Conservation (phyloP, 768 basidiomycete genomes). For the Lactifluus volemus region DNA sequence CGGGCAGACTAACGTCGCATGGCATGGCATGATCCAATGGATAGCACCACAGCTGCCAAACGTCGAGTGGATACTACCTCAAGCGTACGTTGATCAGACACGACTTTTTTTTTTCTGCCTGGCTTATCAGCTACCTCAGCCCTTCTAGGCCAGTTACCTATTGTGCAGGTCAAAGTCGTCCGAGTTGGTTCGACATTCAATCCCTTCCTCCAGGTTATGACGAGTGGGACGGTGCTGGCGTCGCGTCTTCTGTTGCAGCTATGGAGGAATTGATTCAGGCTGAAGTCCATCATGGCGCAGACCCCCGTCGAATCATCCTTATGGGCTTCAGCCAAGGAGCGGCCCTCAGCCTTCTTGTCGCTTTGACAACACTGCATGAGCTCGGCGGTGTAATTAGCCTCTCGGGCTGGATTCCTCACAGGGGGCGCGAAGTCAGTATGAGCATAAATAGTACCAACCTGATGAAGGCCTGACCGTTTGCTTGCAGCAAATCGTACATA, state of each 20-base stretch:
- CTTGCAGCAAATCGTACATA: slow-evolving; percentile 27
- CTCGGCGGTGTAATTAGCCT: slow-evolving; percentile 37
- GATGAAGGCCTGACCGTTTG: not conserved
- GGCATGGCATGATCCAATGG: slow-evolving; percentile 29
- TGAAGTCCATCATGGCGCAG: slow-evolving; percentile 31
- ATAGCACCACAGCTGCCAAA: slow-evolving; percentile 31
- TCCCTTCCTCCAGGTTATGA: slow-evolving; percentile 29
- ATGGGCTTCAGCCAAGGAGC: slow-evolving; percentile 39
- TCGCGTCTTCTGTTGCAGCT: slow-evolving; percentile 28
- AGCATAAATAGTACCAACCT: not conserved
- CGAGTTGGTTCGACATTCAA: slow-evolving; percentile 38
- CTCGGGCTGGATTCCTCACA: slow-evolving; percentile 38
- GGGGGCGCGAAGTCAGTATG: slow-evolving; percentile 28
- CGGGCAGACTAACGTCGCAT: slow-evolving; percentile 32
- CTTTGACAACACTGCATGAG: slow-evolving; percentile 33
- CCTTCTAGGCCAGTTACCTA: slow-evolving; percentile 27
- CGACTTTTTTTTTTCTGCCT: not conserved
- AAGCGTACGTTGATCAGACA: slow-evolving; percentile 28
- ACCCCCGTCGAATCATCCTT: slow-evolving; percentile 32
- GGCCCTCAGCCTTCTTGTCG: slow-evolving; percentile 31
- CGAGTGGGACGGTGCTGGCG: slow-evolving; percentile 31
- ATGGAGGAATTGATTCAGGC: slow-evolving; percentile 33
- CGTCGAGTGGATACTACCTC: slow-evolving; percentile 37
- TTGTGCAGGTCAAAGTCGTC: slow-evolving; percentile 24
- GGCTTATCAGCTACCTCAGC: slow-evolving; percentile 15